These are phyloP conservation scores for Crucihimalaya himalaica DNA, from an alignment of 345 rosid genomes.

Conservation along the genomic window DNA sequence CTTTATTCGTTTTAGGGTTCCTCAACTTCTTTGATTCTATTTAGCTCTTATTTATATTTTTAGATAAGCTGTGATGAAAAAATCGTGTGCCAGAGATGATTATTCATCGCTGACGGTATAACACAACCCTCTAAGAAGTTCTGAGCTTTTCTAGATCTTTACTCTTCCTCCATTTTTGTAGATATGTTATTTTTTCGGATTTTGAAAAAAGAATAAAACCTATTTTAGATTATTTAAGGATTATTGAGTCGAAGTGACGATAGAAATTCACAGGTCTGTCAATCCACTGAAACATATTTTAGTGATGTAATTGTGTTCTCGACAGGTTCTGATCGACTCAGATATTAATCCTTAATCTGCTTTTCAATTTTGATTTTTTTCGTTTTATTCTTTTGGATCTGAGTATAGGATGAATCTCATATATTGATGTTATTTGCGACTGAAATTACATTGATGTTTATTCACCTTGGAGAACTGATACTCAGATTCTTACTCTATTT, in stretches of 20 bases:
- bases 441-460: constrained; percentile 38
- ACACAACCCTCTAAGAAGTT: constrained; percentile 47
- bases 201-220: not conserved
- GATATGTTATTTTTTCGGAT: not conserved
- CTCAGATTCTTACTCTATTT: constrained; percentile 23
- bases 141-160: constrained; percentile 31
- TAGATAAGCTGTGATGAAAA: constrained; percentile 26
- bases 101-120: constrained; percentile 34
- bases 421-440: constrained; percentile 33
- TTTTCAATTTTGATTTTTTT: not conserved
- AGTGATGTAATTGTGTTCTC: constrained; percentile 40
- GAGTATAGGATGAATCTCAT: constrained; percentile 34
- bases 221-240: not conserved
- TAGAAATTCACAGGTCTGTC: constrained; percentile 42
- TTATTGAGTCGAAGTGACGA: constrained; percentile 35
- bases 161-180: not conserved
- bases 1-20: not conserved
- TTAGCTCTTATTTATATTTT: not conserved
- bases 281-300: constrained; percentile 29
- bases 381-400: not conserved
- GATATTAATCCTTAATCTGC: not conserved
- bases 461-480: constrained; percentile 47
- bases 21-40: not conserved
- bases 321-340: constrained; percentile 41
- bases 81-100: constrained; percentile 33